These are phyloP conservation scores for Irpex rosettiformis DNA, from an alignment of 1,284 basidiomycete species.

Conservation along the genomic window DNA sequence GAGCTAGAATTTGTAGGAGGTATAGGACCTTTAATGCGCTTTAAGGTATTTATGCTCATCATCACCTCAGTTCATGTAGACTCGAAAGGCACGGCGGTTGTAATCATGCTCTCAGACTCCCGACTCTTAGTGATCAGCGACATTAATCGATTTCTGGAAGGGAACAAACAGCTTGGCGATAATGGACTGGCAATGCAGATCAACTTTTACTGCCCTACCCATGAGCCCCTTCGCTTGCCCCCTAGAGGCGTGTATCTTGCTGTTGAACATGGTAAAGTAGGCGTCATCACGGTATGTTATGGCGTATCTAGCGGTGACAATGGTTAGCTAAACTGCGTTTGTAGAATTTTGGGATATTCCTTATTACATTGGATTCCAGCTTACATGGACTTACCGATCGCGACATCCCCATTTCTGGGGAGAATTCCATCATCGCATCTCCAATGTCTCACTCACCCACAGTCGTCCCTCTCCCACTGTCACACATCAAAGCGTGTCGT, in stretches of 20 bases:
- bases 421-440: not conserved
- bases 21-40: slow-evolving; percentile 13
- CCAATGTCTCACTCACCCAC: slow-evolving; percentile 10
- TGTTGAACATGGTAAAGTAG: slow-evolving; percentile 46
- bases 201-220: slow-evolving; percentile 33
- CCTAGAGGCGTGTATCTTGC: slow-evolving; percentile 44
- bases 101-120: slow-evolving; percentile 39
- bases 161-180: slow-evolving; percentile 30
- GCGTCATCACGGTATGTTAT: slow-evolving; percentile 45
- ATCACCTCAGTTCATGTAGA: slow-evolving; percentile 31
- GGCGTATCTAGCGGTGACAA: not conserved
- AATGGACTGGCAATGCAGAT: slow-evolving; percentile 36
- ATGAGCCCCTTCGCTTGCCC: slow-evolving; percentile 1
- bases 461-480: slow-evolving; percentile 28
- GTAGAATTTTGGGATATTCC: slow-evolving; percentile 47
- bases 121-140: slow-evolving; percentile 48
- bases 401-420: not conserved
- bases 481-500: slow-evolving; percentile 34
- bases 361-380: slow-evolving; percentile 32
- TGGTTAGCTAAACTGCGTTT: not conserved
- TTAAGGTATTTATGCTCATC: not conserved
- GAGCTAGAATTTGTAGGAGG: slow-evolving; percentile 26
- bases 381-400: slow-evolving; percentile 11
- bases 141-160: slow-evolving; percentile 43
- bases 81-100: slow-evolving; percentile 43